Percentiles rank a stretch among this genome's conserved stretches.
Conservation (phyloP, 23 red algal genomes). For the Gracilaria gracilis region DNA sequence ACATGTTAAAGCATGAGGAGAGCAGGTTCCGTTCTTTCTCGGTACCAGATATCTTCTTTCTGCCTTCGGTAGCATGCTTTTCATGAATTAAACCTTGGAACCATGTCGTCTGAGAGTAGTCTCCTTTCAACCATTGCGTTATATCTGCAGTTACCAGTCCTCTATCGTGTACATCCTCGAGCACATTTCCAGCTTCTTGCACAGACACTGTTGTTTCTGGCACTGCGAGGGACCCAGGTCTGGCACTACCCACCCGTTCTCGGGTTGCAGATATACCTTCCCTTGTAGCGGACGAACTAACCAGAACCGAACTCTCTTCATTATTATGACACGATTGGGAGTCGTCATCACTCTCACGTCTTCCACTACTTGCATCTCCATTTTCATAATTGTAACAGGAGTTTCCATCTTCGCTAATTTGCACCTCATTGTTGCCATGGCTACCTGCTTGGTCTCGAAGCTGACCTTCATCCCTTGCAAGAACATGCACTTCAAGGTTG, state of each 20-base stretch:
- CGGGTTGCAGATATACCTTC: not conserved
- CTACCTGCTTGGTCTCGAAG: not conserved
- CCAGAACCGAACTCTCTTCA: not conserved
- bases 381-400: not conserved
- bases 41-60: not conserved
- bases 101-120: slow-evolving; percentile 37
- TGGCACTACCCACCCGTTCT: not conserved
- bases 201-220: not conserved
- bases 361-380: not conserved
- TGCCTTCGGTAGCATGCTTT: slow-evolving; percentile 1
- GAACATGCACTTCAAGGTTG: not conserved
- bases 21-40: slow-evolving; percentile 4
- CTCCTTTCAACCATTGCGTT: slow-evolving; percentile 50
- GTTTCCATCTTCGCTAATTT: not conserved
- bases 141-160: slow-evolving; percentile 41
- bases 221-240: not conserved
- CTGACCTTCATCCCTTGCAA: not conserved
- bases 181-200: not conserved
- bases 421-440: not conserved
- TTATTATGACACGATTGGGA: not conserved
- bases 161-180: slow-evolving; percentile 44
- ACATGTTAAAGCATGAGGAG: not conserved
- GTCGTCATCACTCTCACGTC: not conserved
- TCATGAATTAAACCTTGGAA: slow-evolving; percentile 16
- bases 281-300: not conserved